phyloP scores from a whole-genome alignment of 768 basidiomycete genomes.

The Cantharellus anzutake region DNA sequence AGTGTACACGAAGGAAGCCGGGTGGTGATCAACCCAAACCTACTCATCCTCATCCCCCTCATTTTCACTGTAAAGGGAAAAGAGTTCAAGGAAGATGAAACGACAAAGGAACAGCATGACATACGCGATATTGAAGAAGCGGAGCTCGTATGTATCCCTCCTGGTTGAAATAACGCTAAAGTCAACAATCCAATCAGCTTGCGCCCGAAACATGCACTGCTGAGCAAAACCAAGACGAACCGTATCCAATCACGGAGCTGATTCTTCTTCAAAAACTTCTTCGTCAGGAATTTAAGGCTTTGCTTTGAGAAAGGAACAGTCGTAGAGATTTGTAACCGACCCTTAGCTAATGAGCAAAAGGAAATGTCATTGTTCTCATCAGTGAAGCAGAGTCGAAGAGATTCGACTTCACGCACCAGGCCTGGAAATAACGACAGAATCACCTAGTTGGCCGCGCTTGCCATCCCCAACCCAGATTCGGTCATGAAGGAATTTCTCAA shows the following conservation, averaged over 20 bases:
- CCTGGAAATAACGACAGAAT: conserved; percentile 67
- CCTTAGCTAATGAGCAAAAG: conserved; percentile 31
- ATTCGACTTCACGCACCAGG: conserved; percentile 37
- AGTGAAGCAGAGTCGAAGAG: conserved; percentile 8
- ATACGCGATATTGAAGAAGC: conserved; percentile 86
- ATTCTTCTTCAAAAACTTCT: conserved; percentile 99
- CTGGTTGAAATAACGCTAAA: conserved; percentile 72
- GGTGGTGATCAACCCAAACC: neutral
- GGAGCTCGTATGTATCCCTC: conserved; percentile 86
- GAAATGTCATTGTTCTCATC: neutral
- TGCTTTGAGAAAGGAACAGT: conserved; percentile 87
- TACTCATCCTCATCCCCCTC: conserved; percentile 7
- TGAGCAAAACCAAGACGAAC: conserved; percentile 19
- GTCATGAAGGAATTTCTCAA: conserved; percentile 83
- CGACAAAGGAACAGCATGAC: conserved; percentile 12
- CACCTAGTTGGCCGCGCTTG: conserved; percentile 81
- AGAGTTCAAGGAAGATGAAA: neutral
- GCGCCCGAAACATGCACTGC: conserved; percentile 5
- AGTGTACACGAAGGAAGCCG: neutral
- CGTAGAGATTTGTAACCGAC: conserved; percentile 69
- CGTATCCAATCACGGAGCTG: conserved; percentile 91
- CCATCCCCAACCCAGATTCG: conserved; percentile 76
- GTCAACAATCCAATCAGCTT: neutral
- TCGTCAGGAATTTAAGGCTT: conserved; percentile 96
- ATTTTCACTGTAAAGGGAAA: conserved; percentile 1